Base-by-base conservation (phyloP, 805 yeast genomes). In the Candida xyloterini region DNA sequence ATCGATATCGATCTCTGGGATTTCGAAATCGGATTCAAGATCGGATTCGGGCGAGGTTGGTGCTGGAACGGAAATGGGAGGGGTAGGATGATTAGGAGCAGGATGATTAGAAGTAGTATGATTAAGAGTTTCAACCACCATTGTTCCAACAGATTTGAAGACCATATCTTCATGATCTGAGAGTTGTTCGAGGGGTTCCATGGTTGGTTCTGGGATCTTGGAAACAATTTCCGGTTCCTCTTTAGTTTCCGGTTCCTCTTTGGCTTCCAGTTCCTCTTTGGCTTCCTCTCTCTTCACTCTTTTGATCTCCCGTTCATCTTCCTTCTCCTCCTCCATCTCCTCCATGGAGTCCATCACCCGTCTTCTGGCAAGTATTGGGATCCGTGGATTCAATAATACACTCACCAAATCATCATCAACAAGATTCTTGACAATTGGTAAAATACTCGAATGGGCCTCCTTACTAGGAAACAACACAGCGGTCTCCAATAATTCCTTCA, bases 321-420 rank as follows among this genome's bases (percentile, higher is more conserved):
- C 52, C 15, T 44, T 44, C 15, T 44, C 45, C 30, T 40, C 44
- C 10, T 30, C 40, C 8, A 16, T 20, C 22, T 16, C 29, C n/a
- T 13, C 33, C 26, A 23, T 8, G 20, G 20, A 4, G 6, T 18
- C 20, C 7, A 22, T 16, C 22, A 29, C 37, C 10, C 38, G 30
- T 28, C 51, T 46, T 30, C 35, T 23, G 9, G 62, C 53, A 10
- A 61, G 38, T n/a, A 60, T 30, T 3, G 96, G 95, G 50, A 87
- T 75, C 52, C 93, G 70, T 29, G 96, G 95, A 52, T 84, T 83
- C 38, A 77, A 72, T 50, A 86, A 68, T 1, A 83, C 67, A 53
- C 85, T 76, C 29, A 81, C 56, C 15, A 75, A 55, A 7, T 68
- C 73, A 52, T 78, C 76, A 29, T 65, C 59, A 10, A 83, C 56